phyloP scores from a whole-genome alignment of 2,329 filamentous ascomycete species.

The Thielaviopsis populi region DNA sequence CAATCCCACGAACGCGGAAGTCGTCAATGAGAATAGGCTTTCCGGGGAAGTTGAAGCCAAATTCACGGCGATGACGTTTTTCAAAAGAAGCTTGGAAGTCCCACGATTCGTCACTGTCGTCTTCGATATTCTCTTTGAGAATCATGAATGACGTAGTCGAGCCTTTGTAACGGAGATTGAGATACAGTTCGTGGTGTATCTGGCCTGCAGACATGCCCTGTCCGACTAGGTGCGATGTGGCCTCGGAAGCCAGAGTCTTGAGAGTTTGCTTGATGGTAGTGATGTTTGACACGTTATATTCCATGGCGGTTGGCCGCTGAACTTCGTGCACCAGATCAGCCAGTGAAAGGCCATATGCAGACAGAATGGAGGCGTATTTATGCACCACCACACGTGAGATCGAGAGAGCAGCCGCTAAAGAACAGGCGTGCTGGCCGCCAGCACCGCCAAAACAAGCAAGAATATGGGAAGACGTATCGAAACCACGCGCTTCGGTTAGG shows the following conservation, averaged over 20 bases:
- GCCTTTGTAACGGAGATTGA: slow-evolving; percentile 85
- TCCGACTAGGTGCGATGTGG: slow-evolving; percentile 47
- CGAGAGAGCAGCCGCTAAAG: slow-evolving; percentile 70
- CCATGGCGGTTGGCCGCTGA: slow-evolving; percentile 57
- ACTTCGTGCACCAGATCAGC: slow-evolving; percentile 87
- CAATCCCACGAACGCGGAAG: slow-evolving; percentile 74
- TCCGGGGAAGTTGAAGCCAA: slow-evolving; percentile 74
- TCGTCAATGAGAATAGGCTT: slow-evolving; percentile 84
- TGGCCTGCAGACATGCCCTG: slow-evolving; percentile 66
- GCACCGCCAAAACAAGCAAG: slow-evolving; percentile 86
- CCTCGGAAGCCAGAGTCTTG: slow-evolving; percentile 63
- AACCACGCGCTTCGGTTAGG: slow-evolving; percentile 80
- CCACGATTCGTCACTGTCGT: slow-evolving; percentile 50
- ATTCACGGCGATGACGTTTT: slow-evolving; percentile 79
- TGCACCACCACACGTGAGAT: slow-evolving; percentile 78
- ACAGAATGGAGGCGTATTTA: slow-evolving; percentile 75
- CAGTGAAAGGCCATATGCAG: slow-evolving; percentile 82
- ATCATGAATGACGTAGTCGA: slow-evolving; percentile 89
- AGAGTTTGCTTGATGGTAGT: slow-evolving; percentile 57
- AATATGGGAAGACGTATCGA: slow-evolving; percentile 80
- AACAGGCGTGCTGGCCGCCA: slow-evolving; percentile 83
- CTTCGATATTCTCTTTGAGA: slow-evolving; percentile 43
- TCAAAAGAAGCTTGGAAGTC: slow-evolving; percentile 75
- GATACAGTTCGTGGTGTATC: slow-evolving; percentile 77
- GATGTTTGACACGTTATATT: slow-evolving; percentile 40